Conservation (phyloP, 306 rosid genomes). For the Mimosa pudica region DNA sequence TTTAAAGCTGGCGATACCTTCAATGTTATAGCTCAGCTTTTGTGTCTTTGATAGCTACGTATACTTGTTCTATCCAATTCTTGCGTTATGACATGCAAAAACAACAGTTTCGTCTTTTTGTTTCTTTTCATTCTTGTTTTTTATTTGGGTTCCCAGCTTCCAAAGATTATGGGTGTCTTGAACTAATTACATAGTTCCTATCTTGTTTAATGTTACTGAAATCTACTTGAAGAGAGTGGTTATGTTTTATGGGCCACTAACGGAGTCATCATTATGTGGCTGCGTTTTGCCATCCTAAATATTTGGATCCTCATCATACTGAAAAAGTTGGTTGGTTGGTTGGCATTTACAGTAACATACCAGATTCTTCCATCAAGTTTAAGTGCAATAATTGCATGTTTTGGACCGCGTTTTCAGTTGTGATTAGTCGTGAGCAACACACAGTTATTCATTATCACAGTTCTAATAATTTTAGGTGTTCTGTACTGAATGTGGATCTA, state of each 20-base stretch:
- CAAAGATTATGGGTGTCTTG: neutral
- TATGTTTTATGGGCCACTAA: neutral
- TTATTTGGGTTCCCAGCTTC: neutral
- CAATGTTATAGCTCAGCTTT: conserved; percentile 27
- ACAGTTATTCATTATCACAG: neutral
- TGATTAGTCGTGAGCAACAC: neutral
- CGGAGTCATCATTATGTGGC: neutral
- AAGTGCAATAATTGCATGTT: neutral
- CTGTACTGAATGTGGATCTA: neutral
- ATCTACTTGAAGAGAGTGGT: neutral
- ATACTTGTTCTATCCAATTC: neutral
- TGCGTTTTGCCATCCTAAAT: neutral
- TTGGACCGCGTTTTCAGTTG: neutral
- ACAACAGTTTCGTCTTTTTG: neutral
- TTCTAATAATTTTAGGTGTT: neutral
- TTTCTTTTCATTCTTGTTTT: neutral
- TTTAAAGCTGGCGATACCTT: conserved; percentile 57
- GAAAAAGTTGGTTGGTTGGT: neutral
- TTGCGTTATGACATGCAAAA: neutral
- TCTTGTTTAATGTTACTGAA: neutral
- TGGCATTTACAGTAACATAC: neutral
- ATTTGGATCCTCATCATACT: neutral
- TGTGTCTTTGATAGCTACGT: neutral
- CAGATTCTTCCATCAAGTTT: neutral
- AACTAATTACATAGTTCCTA: neutral